These are phyloP conservation scores for Asterionellopsis glacialis DNA, from an alignment of 108 stramenopile genomes.

Conservation along the genomic window DNA sequence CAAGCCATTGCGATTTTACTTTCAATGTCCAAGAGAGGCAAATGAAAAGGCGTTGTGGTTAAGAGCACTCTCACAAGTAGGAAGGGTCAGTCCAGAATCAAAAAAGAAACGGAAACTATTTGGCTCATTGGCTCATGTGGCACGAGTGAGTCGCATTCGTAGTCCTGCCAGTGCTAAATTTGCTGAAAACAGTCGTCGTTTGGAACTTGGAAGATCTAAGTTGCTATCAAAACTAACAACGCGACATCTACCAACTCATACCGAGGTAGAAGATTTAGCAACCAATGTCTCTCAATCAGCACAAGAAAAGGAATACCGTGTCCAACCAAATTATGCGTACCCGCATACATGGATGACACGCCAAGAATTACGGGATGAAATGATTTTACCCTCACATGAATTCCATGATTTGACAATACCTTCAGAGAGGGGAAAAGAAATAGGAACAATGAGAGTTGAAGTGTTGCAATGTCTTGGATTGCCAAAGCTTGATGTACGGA, in stretches of 20 bases:
- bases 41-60: conserved; percentile 56
- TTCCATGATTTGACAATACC: conserved; percentile 36
- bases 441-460: conserved; percentile 55
- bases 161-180: conserved; percentile 7
- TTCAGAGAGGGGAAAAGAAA: conserved; percentile 31
- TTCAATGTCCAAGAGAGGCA: conserved; percentile 29
- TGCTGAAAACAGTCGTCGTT: conserved; percentile 9
- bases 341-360: conserved; percentile 62
- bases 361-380: conserved; percentile 45
- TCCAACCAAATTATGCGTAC: conserved; percentile 54
- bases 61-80: conserved; percentile 20
- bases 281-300: neutral
- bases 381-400: conserved; percentile 33
- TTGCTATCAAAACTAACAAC: neutral
- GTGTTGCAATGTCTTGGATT: conserved; percentile 57
- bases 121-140: conserved; percentile 3
- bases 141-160: conserved; percentile 4
- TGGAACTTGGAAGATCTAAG: neutral
- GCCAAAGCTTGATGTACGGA: conserved; percentile 48
- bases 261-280: neutral
- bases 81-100: conserved; percentile 13
- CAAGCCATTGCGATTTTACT: conserved; percentile 31
- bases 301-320: conserved; percentile 27
- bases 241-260: neutral
- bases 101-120: conserved; percentile 10